Conservation (phyloP, 768 basidiomycete genomes). For the Crassisporium funariophilum region DNA sequence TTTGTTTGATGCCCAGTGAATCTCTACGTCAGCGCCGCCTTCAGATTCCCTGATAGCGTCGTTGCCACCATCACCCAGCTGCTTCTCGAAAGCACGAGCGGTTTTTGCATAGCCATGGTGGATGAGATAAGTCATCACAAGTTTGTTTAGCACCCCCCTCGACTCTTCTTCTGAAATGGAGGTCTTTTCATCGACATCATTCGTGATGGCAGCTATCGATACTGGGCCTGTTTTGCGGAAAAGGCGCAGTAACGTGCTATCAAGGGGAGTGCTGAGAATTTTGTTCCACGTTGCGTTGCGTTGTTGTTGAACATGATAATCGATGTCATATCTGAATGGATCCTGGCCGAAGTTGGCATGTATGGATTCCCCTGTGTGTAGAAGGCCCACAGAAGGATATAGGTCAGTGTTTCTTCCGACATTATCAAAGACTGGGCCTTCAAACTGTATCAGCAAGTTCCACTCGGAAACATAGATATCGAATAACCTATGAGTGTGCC, state of each 20-base stretch:
- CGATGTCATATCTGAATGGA: constrained; percentile 89
- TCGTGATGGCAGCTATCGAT: constrained; percentile 25
- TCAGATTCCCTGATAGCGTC: constrained; percentile 4
- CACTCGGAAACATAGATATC: no score
- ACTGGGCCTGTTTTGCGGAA: constrained; percentile 21
- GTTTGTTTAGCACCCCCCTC: constrained; percentile 64
- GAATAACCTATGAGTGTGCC: constrained; percentile 64
- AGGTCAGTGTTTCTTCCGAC: constrained; percentile 66
- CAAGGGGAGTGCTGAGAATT: constrained; percentile 60
- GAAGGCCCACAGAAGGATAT: constrained; percentile 89
- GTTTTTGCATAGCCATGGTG: constrained; percentile 85
- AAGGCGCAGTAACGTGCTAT: constrained; percentile 34
- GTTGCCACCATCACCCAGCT: constrained; percentile 22
- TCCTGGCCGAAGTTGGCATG: constrained; percentile 88
- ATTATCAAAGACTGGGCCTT: constrained; percentile 73
- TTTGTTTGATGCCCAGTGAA: constrained; percentile 35
- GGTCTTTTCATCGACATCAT: constrained; percentile 23
- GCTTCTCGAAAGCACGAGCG: constrained; percentile 65
- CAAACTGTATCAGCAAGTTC: constrained; percentile 10
- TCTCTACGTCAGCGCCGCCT: constrained; percentile 49
- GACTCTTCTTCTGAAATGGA: constrained; percentile 49
- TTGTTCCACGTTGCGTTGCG: constrained; percentile 66
- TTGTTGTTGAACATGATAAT: constrained; percentile 76
- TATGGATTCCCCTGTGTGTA: constrained; percentile 75
- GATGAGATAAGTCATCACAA: constrained; percentile 78